Percentiles rank a stretch among this genome's conserved stretches.
Evolutionary conservation across 2,329 filamentous ascomycete species (phyloP).

Genomic region (Calonectria pauciramosa): DNA sequence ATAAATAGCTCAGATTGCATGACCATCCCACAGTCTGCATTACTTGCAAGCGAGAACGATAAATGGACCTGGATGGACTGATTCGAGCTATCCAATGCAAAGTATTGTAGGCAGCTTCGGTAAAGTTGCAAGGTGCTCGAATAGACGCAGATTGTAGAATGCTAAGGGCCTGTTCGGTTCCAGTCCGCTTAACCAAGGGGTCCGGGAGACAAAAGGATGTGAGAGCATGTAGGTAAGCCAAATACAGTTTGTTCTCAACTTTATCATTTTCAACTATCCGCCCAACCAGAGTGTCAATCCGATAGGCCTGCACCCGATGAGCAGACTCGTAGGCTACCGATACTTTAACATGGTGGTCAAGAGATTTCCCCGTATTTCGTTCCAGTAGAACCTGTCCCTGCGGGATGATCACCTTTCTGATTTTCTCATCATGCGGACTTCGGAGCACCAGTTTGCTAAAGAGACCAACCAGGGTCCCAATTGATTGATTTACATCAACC

Average conservation of each 20-base stretch:
- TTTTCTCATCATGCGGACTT: constrained; percentile 20
- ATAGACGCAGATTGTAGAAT: constrained; percentile 64
- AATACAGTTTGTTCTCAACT: constrained; percentile 64
- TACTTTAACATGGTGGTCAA: constrained; percentile 51
- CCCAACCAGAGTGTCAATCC: constrained; percentile 63
- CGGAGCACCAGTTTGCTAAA: constrained; percentile 59
- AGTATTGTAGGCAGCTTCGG: not conserved
- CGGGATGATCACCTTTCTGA: constrained; percentile 55
- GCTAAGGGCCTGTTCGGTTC: constrained; percentile 66
- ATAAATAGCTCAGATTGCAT: constrained; percentile 51
- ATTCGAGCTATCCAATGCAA: constrained; percentile 3
- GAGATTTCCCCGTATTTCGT: fast-evolving
- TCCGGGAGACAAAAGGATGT: constrained; percentile 68
- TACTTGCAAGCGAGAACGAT: constrained; percentile 52
- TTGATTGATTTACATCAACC: constrained; percentile 31
- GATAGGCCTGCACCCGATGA: constrained; percentile 56
- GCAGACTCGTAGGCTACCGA: constrained; percentile 44
- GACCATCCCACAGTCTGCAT: constrained; percentile 66
- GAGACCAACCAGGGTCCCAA: constrained; percentile 30
- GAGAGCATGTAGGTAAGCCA: constrained; percentile 66
- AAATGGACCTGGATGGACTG: constrained; percentile 56
- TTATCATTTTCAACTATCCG: constrained; percentile 64
- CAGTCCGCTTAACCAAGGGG: constrained; percentile 61
- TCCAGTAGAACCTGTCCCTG: constrained; percentile 45
- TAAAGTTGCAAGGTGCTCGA: constrained; percentile 45